A percentile compares a stretch with the other conserved stretches of the same genome.
These are phyloP conservation scores for Gaeumannomyces sp. DNA, from an alignment of 2,329 filamentous ascomycete genomes.

Conservation along the genomic window DNA sequence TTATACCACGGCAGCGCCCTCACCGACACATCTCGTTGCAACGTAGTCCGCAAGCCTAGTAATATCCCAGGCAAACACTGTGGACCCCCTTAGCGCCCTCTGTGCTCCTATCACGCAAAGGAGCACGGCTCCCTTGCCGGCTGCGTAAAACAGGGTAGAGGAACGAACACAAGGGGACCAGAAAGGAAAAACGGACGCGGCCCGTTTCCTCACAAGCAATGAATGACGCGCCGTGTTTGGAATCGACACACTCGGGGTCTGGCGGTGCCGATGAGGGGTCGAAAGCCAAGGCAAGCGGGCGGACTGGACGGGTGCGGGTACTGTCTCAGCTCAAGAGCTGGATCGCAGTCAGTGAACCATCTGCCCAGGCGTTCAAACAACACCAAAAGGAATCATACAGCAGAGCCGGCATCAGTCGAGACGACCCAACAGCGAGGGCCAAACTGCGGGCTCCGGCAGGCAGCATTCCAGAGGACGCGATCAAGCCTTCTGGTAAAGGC, in stretches of 20 bases:
- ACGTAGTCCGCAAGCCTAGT: too few species aligned
- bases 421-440: slow-evolving; percentile 36
- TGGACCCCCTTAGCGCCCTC: too few species aligned
- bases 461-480: slow-evolving; percentile 37
- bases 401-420: slow-evolving; percentile 36
- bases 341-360: slow-evolving; percentile 44
- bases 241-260: background rate
- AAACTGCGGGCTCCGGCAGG: slow-evolving; percentile 42
- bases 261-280: too few species aligned
- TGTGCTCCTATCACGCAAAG: too few species aligned
- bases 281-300: background rate
- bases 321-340: slow-evolving; percentile 40
- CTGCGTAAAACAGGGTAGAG: background rate
- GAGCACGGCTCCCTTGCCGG: too few species aligned
- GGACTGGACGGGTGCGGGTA: slow-evolving; percentile 21
- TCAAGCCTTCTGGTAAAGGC: slow-evolving; percentile 36
- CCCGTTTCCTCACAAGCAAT: background rate
- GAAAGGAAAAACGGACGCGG: background rate
- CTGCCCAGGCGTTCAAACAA: slow-evolving; percentile 39
- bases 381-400: slow-evolving; percentile 37
- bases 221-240: background rate
- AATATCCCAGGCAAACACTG: too few species aligned
- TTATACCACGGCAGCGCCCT: too few species aligned
- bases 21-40: background rate
- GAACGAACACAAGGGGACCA: background rate